Percentiles rank a stretch among this genome's conserved stretches.
Conservation (phyloP, 2,329 filamentous ascomycete species). For the Plenodomus biglobosus region DNA sequence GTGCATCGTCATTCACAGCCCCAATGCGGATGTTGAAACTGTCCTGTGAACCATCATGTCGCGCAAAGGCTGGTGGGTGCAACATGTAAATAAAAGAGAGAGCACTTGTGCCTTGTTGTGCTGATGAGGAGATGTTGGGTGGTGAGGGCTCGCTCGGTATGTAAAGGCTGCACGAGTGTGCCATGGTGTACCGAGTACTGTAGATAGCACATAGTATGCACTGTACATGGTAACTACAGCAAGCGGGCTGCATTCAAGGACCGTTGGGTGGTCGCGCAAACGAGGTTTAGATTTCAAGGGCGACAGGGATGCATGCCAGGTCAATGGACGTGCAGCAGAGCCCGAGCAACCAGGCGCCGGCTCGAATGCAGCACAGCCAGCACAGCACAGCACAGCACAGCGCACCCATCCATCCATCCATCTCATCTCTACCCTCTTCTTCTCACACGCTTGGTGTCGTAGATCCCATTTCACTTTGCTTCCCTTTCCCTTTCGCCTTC, state of each 20-base stretch:
- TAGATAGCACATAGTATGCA: no score
- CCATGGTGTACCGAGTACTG: background rate
- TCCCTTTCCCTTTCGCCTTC: conserved; percentile 7
- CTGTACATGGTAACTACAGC: background rate
- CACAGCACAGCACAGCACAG: no score
- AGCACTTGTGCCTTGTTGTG: no score
- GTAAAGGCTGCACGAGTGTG: background rate
- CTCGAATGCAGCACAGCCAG: no score
- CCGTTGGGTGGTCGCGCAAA: no score
- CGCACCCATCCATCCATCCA: conserved; percentile 10
- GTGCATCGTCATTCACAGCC: no score
- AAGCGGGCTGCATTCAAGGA: no score
- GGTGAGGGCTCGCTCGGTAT: no score
- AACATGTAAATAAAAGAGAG: background rate
- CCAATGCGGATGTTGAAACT: background rate
- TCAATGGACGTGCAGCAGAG: background rate
- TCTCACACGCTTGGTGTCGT: conserved; percentile 29
- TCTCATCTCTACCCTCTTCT: conserved; percentile 12
- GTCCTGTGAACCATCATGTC: background rate
- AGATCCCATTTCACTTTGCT: no score
- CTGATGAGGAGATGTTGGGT: no score
- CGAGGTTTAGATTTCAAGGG: background rate
- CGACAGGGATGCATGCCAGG: background rate
- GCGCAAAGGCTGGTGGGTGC: background rate
- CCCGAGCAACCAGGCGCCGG: no score